Evolutionary conservation across 2,329 filamentous ascomycete species (phyloP).

Genomic region (Epichloe uncinata): DNA sequence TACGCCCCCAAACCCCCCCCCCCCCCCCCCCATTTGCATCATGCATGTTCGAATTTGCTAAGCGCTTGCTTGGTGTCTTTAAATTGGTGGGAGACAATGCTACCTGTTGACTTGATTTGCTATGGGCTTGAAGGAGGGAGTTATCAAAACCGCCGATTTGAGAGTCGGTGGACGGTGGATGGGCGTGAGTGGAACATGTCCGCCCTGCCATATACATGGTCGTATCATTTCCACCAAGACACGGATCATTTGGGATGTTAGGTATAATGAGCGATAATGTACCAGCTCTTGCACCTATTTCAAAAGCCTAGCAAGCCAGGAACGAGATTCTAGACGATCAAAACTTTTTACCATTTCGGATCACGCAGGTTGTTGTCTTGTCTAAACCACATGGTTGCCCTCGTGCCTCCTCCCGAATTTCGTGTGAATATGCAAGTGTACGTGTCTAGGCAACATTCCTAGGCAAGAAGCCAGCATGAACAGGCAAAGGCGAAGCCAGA

Average conservation of each 20-base stretch:
- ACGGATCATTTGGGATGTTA: not conserved
- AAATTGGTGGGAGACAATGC: not conserved
- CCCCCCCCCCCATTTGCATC: not conserved
- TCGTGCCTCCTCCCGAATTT: too few species aligned
- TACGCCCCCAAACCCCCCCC: too few species aligned
- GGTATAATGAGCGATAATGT: not conserved
- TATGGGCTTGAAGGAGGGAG: not conserved
- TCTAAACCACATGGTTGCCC: too few species aligned
- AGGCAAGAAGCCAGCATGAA: too few species aligned
- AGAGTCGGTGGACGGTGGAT: not conserved
- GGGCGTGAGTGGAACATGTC: not conserved
- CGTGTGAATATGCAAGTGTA: not conserved
- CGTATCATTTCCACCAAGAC: constrained; percentile 2
- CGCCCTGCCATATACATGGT: not conserved
- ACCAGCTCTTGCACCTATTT: not conserved
- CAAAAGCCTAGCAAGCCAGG: not conserved
- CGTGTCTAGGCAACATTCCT: not conserved
- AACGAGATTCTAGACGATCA: not conserved
- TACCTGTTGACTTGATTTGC: not conserved
- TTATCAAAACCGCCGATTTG: not conserved
- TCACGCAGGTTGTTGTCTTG: not conserved
- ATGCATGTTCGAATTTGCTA: not conserved
- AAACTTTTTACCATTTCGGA: not conserved
- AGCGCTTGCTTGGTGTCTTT: not conserved
- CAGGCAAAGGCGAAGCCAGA: too few species aligned